Conservation (phyloP, 2,329 filamentous ascomycete species). For the Aspergillus sp. region DNA sequence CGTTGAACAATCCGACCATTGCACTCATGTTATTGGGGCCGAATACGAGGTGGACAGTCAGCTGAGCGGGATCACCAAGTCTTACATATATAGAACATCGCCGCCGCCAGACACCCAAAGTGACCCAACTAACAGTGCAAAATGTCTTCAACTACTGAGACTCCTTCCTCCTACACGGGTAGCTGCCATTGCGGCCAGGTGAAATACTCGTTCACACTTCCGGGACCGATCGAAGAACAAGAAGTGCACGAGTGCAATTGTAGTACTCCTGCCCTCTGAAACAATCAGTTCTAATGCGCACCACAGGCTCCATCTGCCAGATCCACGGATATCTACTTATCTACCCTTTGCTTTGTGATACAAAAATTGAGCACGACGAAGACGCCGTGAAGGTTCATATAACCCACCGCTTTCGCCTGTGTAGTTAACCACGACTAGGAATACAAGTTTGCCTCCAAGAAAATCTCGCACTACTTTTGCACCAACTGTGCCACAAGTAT, state of each 20-base stretch:
- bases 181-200: slow-evolving; percentile 22
- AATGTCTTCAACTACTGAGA: too few species aligned
- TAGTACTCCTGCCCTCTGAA: slow-evolving; percentile 1
- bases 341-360: slow-evolving; percentile 20
- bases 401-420: too few species aligned
- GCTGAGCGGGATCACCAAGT: too few species aligned
- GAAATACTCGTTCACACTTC: slow-evolving; percentile 17
- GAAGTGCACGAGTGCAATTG: slow-evolving; percentile 19
- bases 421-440: too few species aligned
- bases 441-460: slow-evolving; percentile 19
- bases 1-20: too few species aligned
- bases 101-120: too few species aligned
- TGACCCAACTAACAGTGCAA: too few species aligned
- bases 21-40: too few species aligned
- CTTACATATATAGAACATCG: too few species aligned
- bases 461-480: slow-evolving; percentile 30
- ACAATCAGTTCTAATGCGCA: not conserved
- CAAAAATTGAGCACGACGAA: slow-evolving; percentile 18
- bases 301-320: slow-evolving; percentile 28
- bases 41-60: too few species aligned
- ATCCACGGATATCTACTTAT: slow-evolving; percentile 30
- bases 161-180: slow-evolving; percentile 7
- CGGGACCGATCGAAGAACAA: slow-evolving; percentile 14
- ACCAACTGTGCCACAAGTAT: slow-evolving; percentile 29
- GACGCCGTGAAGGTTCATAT: slow-evolving; percentile 20